These are phyloP conservation scores for Fereydounia khargensis DNA, from an alignment of 1,284 basidiomycete genomes.

Conservation along the genomic window DNA sequence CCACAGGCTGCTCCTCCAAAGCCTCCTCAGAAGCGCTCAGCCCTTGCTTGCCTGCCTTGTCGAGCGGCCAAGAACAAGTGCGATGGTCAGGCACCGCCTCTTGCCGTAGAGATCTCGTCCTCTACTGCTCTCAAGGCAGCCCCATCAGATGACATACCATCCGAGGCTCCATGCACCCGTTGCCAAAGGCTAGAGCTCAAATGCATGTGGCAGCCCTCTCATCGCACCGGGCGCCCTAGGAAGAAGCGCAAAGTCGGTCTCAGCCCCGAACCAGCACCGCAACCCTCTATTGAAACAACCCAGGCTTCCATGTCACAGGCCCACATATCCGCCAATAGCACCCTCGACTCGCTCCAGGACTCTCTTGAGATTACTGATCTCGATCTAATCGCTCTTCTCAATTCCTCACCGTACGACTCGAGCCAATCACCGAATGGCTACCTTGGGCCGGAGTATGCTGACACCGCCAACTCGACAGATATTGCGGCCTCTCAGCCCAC, in stretches of 20 bases:
- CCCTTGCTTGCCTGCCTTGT: slow-evolving; percentile 9
- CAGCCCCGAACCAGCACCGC: neutral
- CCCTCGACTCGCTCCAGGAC: neutral
- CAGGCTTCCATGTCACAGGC: neutral
- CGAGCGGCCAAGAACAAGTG: slow-evolving; percentile 15
- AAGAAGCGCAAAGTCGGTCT: neutral
- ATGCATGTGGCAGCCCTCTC: slow-evolving; percentile 12
- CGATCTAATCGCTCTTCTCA: slow-evolving; percentile 8
- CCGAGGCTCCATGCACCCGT: slow-evolving; percentile 5
- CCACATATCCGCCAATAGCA: neutral
- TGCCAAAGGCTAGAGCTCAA: slow-evolving; percentile 2
- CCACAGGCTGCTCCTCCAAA: no score
- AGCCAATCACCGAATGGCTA: neutral
- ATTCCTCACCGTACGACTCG: slow-evolving; percentile 8
- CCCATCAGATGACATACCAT: slow-evolving; percentile 1
- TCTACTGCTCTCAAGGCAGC: neutral
- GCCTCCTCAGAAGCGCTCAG: slow-evolving; percentile 2
- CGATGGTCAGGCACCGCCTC: slow-evolving; percentile 5
- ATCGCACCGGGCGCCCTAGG: slow-evolving; percentile 9
- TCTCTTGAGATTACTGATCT: neutral
- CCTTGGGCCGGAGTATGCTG: no score
- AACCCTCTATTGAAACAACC: neutral
- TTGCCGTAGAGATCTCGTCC: slow-evolving; percentile 6
- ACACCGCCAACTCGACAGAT: no score
- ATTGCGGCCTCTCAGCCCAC: no score